phyloP scores from a whole-genome alignment of 768 basidiomycete species.

The Trametopsis cervina region DNA sequence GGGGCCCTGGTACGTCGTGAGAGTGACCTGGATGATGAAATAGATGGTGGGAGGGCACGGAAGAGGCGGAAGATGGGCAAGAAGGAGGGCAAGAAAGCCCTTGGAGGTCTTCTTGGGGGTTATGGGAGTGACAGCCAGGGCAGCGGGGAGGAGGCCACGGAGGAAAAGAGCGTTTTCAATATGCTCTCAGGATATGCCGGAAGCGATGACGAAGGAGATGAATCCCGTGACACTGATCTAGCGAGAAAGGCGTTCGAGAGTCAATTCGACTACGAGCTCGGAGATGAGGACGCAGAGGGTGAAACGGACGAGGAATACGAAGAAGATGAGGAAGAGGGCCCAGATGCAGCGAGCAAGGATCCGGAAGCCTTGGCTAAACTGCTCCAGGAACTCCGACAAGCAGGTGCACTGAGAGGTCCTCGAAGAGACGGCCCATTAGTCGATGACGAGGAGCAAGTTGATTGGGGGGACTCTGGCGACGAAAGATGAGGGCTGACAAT shows the following conservation, averaged over 20 bases:
- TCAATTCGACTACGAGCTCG: constrained; percentile 24
- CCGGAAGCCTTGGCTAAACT: constrained; percentile 34
- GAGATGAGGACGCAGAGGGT: constrained; percentile 28
- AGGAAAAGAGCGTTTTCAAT: constrained; percentile 30
- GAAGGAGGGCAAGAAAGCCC: constrained; percentile 45
- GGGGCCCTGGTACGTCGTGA: constrained; percentile 32
- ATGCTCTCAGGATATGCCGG: constrained; percentile 40
- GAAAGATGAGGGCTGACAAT: constrained; percentile 19
- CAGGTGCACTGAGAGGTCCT: constrained; percentile 23
- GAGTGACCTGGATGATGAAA: constrained; percentile 12
- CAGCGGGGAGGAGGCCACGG: constrained; percentile 28
- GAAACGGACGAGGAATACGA: constrained; percentile 28
- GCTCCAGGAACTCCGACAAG: constrained; percentile 35
- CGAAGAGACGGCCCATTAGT: constrained; percentile 8
- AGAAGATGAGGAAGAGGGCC: constrained; percentile 5
- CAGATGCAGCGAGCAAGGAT: constrained; percentile 18
- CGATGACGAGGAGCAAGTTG: constrained; percentile 38
- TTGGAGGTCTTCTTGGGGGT: constrained; percentile 49
- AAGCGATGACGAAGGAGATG: constrained; percentile 33
- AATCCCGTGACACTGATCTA: constrained; percentile 8
- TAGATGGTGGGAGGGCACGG: constrained; percentile 28
- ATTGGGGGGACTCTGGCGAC: constrained; percentile 44
- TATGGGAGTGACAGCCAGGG: constrained; percentile 47
- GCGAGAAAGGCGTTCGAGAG: neutral
- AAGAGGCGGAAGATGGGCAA: constrained; percentile 55